Evolutionary conservation across 768 basidiomycete genomes (phyloP).

Genomic region (Suillus weaverae): DNA sequence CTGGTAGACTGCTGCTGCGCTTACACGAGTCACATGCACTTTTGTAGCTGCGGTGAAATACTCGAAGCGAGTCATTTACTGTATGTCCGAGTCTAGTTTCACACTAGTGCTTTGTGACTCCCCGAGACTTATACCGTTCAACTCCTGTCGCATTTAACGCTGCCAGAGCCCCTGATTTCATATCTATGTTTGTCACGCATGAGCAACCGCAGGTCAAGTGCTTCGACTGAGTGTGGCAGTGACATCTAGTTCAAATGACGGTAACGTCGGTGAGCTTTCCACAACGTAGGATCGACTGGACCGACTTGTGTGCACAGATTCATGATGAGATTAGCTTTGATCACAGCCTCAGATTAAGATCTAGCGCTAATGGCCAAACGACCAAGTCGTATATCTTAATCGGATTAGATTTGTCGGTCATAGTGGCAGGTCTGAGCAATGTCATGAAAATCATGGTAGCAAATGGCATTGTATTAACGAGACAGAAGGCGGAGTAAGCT

Average conservation of each 20-base stretch:
- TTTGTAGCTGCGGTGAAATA: not conserved
- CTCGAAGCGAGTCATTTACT: not conserved
- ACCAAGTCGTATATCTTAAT: not conserved
- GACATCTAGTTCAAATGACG: not conserved
- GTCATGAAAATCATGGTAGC: not conserved
- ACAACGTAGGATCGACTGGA: not conserved
- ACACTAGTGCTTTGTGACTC: not conserved
- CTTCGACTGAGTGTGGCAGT: not conserved
- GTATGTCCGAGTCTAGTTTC: not conserved
- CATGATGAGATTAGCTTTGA: not conserved
- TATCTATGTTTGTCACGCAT: not conserved
- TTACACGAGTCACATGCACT: not conserved
- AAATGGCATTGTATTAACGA: not conserved
- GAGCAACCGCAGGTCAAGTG: not conserved
- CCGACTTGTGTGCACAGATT: not conserved
- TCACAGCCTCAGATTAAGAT: constrained; percentile 4
- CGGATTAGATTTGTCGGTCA: not conserved
- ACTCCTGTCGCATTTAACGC: not conserved
- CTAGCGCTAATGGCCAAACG: not conserved
- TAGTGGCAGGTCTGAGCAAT: not conserved
- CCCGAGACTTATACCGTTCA: not conserved
- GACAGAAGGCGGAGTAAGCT: not conserved
- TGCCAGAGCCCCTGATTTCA: not conserved
- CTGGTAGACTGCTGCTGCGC: not conserved
- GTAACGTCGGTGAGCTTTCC: not conserved